These are phyloP conservation scores for Ophiosphaerella herpotricha DNA, from an alignment of 2,329 filamentous ascomycete species.

Conservation along the genomic window DNA sequence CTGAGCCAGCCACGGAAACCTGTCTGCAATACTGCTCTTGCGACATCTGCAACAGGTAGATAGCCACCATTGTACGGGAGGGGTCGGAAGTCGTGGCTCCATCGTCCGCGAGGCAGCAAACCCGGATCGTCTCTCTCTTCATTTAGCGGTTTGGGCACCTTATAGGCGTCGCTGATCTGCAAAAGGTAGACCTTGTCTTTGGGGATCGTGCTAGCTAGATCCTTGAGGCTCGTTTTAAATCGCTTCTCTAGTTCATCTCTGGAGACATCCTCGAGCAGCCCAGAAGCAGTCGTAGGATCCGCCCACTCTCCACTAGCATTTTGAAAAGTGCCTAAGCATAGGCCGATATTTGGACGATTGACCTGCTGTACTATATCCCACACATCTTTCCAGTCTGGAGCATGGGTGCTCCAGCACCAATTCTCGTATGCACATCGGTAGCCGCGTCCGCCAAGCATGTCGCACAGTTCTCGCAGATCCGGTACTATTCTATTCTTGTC, in stretches of 20 bases:
- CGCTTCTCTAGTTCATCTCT: conserved; percentile 54
- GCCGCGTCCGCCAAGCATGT: conserved; percentile 59
- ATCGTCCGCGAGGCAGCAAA: conserved; percentile 64
- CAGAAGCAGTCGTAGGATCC: conserved; percentile 68
- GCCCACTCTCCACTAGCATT: conserved; percentile 73
- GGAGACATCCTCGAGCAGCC: conserved; percentile 57
- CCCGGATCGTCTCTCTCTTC: conserved; percentile 57
- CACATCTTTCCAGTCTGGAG: conserved; percentile 69
- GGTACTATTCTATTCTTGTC: conserved; percentile 58
- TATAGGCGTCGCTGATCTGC: conserved; percentile 77
- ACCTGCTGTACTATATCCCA: conserved; percentile 70
- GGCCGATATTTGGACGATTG: conserved; percentile 68
- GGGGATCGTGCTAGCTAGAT: conserved; percentile 63
- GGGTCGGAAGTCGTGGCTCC: conserved; percentile 74
- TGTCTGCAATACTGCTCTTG: conserved; percentile 68
- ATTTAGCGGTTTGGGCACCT: conserved; percentile 60
- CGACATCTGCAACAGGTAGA: conserved; percentile 68
- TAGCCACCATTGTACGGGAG: conserved; percentile 73
- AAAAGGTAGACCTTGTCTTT: conserved; percentile 73
- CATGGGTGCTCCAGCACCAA: conserved; percentile 79
- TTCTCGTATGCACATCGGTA: conserved; percentile 76
- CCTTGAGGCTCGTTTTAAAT: conserved; percentile 60
- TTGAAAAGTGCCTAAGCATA: conserved; percentile 81
- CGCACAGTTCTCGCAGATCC: conserved; percentile 64
- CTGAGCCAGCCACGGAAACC: conserved; percentile 71